phyloP scores from a whole-genome alignment of 805 yeast species.

The Zygotorulaspora chibaensis region DNA sequence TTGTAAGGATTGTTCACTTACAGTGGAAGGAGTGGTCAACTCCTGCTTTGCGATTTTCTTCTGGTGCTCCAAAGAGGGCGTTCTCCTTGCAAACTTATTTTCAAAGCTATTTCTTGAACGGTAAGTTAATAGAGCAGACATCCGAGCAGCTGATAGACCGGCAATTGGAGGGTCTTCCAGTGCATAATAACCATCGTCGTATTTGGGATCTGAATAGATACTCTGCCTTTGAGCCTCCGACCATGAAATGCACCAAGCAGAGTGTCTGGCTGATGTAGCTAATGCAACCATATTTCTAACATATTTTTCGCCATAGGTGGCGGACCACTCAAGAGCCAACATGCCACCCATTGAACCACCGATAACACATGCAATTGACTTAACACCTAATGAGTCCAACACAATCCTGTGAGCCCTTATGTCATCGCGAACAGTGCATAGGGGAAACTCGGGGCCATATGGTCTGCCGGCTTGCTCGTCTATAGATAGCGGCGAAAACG shows the following conservation, averaged over 20 bases:
- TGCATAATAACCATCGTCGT: slow-evolving; percentile 82
- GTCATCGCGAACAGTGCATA: slow-evolving; percentile 92
- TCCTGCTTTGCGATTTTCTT: slow-evolving; percentile 27
- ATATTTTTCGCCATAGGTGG: slow-evolving; percentile 56
- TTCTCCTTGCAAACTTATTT: slow-evolving; percentile 80
- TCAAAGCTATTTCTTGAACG: slow-evolving; percentile 91
- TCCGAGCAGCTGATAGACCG: slow-evolving; percentile 94
- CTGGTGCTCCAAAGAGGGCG: slow-evolving; percentile 43
- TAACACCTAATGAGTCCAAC: slow-evolving; percentile 76
- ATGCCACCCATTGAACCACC: slow-evolving; percentile 99
- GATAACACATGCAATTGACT: slow-evolving; percentile 72
- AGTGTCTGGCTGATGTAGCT: slow-evolving; percentile 91
- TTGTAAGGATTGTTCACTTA: slow-evolving; percentile 71
- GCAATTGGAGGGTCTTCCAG: slow-evolving; percentile 73
- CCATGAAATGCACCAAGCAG: slow-evolving; percentile 99
- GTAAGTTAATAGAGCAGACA: slow-evolving; percentile 92
- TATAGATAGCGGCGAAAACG: slow-evolving; percentile 84
- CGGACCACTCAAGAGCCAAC: slow-evolving; percentile 84
- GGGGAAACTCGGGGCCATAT: slow-evolving; percentile 93
- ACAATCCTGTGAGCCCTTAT: slow-evolving; percentile 72
- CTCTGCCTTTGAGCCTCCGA: slow-evolving; percentile 97
- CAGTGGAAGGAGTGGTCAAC: slow-evolving; percentile 37
- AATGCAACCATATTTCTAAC: slow-evolving; percentile 72
- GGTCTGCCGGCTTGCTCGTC: slow-evolving; percentile 69
- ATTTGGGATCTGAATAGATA: slow-evolving; percentile 91